Base-by-base conservation (phyloP, 1,284 basidiomycete species). In the Anthracocystis setariae region DNA sequence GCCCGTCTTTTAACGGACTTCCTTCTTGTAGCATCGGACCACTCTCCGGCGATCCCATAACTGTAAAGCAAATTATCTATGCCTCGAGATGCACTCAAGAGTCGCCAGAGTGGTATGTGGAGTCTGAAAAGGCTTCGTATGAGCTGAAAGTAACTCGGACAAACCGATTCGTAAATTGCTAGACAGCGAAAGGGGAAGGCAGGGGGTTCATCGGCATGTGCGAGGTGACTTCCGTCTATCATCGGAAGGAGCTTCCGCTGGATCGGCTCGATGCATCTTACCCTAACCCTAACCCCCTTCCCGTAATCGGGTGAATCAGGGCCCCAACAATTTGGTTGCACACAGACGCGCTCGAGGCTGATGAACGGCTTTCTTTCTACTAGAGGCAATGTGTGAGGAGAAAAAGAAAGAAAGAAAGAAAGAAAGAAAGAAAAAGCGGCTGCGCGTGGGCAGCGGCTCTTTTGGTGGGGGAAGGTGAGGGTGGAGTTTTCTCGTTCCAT, bases 221-320 rank as follows among this genome's bases (percentile, higher is more conserved):
- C 29, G 29, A 49, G 32, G 13, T 21, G 13, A 8, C n/a, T 37
- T 5, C 35, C 35, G 35, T 37, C 5, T 15, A 9, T 15, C 35
- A 37, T 37, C 35, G 35, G 35, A 37, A 17, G 13, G n/a, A 17
- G 35, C 5, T 17, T 25, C 27, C 12, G 10, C 27, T 7, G 17
- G 15, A 43, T 43, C 27, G 13, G 9, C 3, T 27, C 40, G 33
- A 3, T 18, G 29, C 29, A 29, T 12, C 15, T 24, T 24, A 8
- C 17, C 29, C n/a, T n/a, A n/a, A n/a, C n/a, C n/a, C n/a, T n/a
- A n/a, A n/a, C n/a, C n/a, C n/a, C n/a, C 13, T 24, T 39, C 46
- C 44, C 27, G 46, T 23, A 38, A 53, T 56, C 38, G 54, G 54
- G 39, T 37, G 32, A 43, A 35, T 15, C 32, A 21, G 39, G 54